Conservation (phyloP, 1,139 yeast species). For the Candida labiduridarum region DNA sequence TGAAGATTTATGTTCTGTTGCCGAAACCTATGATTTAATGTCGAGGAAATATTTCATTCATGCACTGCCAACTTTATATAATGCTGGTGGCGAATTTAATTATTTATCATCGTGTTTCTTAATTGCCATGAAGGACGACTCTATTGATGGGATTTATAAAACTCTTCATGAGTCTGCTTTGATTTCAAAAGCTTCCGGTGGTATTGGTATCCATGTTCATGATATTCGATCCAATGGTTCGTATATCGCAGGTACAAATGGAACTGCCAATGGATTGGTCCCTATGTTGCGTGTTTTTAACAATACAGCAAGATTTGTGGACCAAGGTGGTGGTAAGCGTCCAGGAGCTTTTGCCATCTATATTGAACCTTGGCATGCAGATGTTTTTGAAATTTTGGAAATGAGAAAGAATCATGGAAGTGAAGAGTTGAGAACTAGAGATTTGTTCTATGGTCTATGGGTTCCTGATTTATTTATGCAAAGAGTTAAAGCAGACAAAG, state of each 20-base stretch:
- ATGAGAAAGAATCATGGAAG: conserved; percentile 59
- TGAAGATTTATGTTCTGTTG: conserved; percentile 37
- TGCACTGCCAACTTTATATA: conserved; percentile 59
- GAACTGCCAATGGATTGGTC: conserved; percentile 56
- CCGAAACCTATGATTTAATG: conserved; percentile 55
- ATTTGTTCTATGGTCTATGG: conserved; percentile 61
- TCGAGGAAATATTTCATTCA: conserved; percentile 54
- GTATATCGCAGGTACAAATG: conserved; percentile 55
- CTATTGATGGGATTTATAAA: conserved; percentile 59
- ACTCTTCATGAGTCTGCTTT: conserved; percentile 57
- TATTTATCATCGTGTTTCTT: conserved; percentile 57
- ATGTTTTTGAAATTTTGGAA: conserved; percentile 53
- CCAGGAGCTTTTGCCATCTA: conserved; percentile 68
- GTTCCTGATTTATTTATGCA: conserved; percentile 62
- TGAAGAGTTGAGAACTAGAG: conserved; percentile 58
- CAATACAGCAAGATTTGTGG: conserved; percentile 62
- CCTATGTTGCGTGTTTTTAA: conserved; percentile 64
- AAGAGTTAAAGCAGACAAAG: conserved; percentile 48
- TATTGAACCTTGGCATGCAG: conserved; percentile 65
- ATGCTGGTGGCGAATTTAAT: conserved; percentile 52
- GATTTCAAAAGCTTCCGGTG: conserved; percentile 62
- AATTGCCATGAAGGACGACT: conserved; percentile 59
- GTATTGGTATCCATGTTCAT: conserved; percentile 59
- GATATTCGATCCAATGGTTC: conserved; percentile 55
- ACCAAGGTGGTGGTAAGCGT: conserved; percentile 64